Evolutionary conservation across 192 early-diverging fungal species (phyloP), one percentile per base, ranked within the genome.

Genomic region (Coemansia sp.): DNA sequence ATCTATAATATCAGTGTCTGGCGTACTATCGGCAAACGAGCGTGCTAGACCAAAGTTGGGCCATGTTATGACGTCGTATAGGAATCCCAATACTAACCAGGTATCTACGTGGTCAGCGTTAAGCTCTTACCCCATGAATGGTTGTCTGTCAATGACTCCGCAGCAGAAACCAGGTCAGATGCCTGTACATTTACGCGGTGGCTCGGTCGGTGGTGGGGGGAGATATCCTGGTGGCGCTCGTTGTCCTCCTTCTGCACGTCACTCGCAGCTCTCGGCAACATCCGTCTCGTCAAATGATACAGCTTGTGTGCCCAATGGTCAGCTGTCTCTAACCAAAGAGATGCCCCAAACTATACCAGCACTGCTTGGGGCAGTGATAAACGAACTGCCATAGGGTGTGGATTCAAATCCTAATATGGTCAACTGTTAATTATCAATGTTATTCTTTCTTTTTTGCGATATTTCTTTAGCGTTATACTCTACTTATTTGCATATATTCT

Each of bases 241-340:
- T 18, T 36, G 46, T 42, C 5, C 22, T 60, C 65, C 65, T 22
- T 49, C 44, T 20, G 36, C 22, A 2, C 65, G 75, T n/a, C 72
- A 69, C 54, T 78, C 81, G 51, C 47, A 71, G 12, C 66, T 84
- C n/a, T 84, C 81, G 31, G 70, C 75, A 0, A 72, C 78, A 16
- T 84, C 81, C 13, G 68, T 78, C 8, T 75, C 73, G 2, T 84
- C 81, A 1, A 84, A 78, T 62, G 81, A 84, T 41, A 84, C 81
- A 9, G 81, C 76, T 0, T 84, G 75, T 34, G 65, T 65, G n/a
- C 63, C 80, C 11, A 71, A 72, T 38, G 69, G 77, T 6, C 73
- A 73, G n/a, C 42, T 79, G 22, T 67, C 72, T 6, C 68, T 79
- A 20, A 46, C 68, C 7, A 79, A 79, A 31, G 77, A 79, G 22